Base-by-base conservation (phyloP, 352 stramenopile genomes). In the Phytophthora gonapodyides region DNA sequence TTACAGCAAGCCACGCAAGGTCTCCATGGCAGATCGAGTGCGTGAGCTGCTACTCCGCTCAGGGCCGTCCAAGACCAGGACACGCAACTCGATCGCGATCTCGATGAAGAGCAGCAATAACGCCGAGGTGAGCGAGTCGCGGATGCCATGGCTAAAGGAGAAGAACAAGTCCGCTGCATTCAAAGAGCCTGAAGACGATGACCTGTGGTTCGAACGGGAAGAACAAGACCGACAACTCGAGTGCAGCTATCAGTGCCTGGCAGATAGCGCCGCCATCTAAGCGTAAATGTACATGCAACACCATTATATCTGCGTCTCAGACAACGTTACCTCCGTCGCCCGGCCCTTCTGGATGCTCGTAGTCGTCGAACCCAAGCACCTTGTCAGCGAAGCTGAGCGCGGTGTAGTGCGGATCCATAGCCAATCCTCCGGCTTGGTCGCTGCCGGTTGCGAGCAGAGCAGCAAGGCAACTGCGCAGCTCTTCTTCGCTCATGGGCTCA, bases 281-380 rank as follows among this genome's bases (percentile, higher is more conserved):
- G 43, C 9, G 45, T 63, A 8, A 57, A 67, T 50, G 37, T 16
- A 49, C 33, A 27, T 27, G 24, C 4, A 27, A 27, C 24, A 27
- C 24, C 24, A 17, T 15, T 44, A 31, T 42, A 21, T n/a, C 34
- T 19, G 24, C 24, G 24, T 27, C 11, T 24, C 30, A 48, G 35
- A 53, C 46, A 13, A 54, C 33, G 12, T 63, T 47, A 55, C 17
- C 30, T 31, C 17, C 17, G 10, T 1, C 40, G 21, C 44, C 45
- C 2, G 37, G 48, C 15, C 38, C 46, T 27, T 75, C 54, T 13
- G 57, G 43, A 9, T 66, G 46, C 7, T 91, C 78, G 51, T 91
- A 93, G 68, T 96, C 88, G 53, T 96, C 89, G 64, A 97, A 97
- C 13, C 90, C 90, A 2, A 97, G 71, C 0, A 97, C 75, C 36